These are phyloP conservation scores for Herpetomonas tarakana DNA, from an alignment of 208 protist genomes.

Conservation along the genomic window DNA sequence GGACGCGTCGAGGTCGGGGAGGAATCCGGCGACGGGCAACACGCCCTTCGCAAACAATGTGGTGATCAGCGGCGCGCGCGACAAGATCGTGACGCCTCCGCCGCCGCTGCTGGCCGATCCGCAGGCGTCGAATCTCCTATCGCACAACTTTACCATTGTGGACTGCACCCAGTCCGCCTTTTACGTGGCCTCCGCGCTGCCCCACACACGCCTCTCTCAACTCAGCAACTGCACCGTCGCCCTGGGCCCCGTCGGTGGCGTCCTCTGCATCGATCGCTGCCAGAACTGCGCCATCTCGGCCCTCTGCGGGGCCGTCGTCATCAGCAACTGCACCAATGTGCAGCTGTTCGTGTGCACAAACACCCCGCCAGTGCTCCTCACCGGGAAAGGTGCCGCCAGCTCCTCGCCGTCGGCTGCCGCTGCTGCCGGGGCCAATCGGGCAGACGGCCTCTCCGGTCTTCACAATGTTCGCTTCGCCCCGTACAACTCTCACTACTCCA, in stretches of 20 bases:
- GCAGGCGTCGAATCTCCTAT: slow-evolving; percentile 32
- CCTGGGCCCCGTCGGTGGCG: slow-evolving; percentile 77
- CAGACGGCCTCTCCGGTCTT: slow-evolving; percentile 18
- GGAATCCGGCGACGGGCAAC: slow-evolving; percentile 6
- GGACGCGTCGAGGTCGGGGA: neutral
- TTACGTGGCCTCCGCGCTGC: slow-evolving; percentile 78
- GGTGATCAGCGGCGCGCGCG: slow-evolving; percentile 33
- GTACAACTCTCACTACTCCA: slow-evolving; percentile 89
- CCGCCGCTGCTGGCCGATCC: slow-evolving; percentile 37
- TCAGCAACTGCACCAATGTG: slow-evolving; percentile 72
- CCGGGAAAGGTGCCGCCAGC: slow-evolving; percentile 1
- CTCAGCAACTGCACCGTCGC: slow-evolving; percentile 87
- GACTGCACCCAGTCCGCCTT: slow-evolving; percentile 70
- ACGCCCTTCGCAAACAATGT: slow-evolving; percentile 67
- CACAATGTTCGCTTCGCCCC: slow-evolving; percentile 77
- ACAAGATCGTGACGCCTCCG: slow-evolving; percentile 60
- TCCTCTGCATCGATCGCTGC: slow-evolving; percentile 80
- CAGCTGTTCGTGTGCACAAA: slow-evolving; percentile 85
- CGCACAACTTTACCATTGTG: slow-evolving; percentile 67
- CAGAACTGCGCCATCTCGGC: slow-evolving; percentile 82
- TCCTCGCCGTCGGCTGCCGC: slow-evolving; percentile 5
- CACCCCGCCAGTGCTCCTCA: slow-evolving; percentile 75
- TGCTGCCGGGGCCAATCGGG: slow-evolving; percentile 11
- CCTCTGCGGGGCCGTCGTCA: slow-evolving; percentile 70
- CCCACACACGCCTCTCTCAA: slow-evolving; percentile 72